A percentile compares a stretch with the other conserved stretches of the same genome.
These are phyloP conservation scores for Cordia subcordata DNA, from an alignment of 257 asterid species.

Conservation along the genomic window DNA sequence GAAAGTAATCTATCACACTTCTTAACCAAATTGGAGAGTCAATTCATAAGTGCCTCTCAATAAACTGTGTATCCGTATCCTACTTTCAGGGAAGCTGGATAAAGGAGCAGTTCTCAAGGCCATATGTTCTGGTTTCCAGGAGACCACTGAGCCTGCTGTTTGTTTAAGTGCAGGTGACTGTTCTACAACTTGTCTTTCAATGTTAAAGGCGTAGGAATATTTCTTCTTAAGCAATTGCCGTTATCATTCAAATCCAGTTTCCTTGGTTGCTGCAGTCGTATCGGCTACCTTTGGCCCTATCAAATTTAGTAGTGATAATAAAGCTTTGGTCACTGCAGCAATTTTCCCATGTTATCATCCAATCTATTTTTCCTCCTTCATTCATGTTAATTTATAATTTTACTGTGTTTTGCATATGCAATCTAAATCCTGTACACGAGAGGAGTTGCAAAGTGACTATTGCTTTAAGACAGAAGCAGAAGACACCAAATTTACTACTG, in stretches of 20 bases:
- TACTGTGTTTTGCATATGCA: no score
- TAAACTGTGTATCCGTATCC: neutral
- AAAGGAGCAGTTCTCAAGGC: slow-evolving; percentile 65
- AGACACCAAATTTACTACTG: no score
- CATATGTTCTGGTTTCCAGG: slow-evolving; percentile 62
- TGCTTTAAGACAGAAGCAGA: no score
- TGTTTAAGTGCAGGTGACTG: slow-evolving; percentile 46
- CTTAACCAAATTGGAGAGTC: neutral
- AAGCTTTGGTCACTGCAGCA: no score
- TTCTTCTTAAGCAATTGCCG: neutral
- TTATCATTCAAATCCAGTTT: neutral
- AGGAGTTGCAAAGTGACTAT: neutral
- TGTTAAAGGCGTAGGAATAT: neutral
- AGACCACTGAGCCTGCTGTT: slow-evolving; percentile 63
- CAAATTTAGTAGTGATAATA: no score
- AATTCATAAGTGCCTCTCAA: neutral
- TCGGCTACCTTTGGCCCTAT: no score
- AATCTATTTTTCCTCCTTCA: no score
- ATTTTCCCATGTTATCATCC: no score
- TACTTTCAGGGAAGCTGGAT: slow-evolving; percentile 48
- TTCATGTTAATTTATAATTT: no score
- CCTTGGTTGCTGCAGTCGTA: no score
- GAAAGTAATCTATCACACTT: neutral
- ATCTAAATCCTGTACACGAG: neutral
- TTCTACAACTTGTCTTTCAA: slow-evolving; percentile 8